phyloP scores from a whole-genome alignment of 2,329 filamentous ascomycete species.

The Aspergillus fumigatiaffinis region DNA sequence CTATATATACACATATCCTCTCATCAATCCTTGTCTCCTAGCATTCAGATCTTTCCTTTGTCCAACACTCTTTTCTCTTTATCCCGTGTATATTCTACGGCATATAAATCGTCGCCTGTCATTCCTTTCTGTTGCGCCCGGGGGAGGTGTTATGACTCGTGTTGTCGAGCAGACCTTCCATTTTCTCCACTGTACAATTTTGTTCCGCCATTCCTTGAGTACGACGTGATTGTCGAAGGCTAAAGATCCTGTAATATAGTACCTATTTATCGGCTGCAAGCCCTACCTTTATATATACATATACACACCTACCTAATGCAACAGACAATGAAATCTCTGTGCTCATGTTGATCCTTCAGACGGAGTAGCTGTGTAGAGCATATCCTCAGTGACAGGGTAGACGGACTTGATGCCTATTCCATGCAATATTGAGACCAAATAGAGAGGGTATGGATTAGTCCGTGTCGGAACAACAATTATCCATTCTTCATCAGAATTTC shows the following conservation, averaged over 20 bases:
- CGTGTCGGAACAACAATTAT: slow-evolving; percentile 23
- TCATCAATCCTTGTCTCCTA: slow-evolving; percentile 21
- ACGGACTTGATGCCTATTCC: not conserved
- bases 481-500: slow-evolving; percentile 29
- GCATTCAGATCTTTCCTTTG: slow-evolving; percentile 9
- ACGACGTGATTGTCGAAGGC: slow-evolving; percentile 19
- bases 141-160: not conserved
- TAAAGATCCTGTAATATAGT: slow-evolving; percentile 34
- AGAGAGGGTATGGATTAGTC: not conserved
- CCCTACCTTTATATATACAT: slow-evolving; percentile 21
- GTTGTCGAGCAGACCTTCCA: not conserved
- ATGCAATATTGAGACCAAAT: no score
- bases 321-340: slow-evolving; percentile 6
- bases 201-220: slow-evolving; percentile 15
- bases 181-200: slow-evolving; percentile 14
- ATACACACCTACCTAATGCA: slow-evolving; percentile 10
- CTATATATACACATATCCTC: slow-evolving; percentile 18
- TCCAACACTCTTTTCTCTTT: slow-evolving; percentile 14
- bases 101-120: slow-evolving; percentile 6
- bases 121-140: not conserved
- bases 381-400: not conserved
- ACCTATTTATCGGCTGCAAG: slow-evolving; percentile 8
- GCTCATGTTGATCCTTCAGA: not conserved
- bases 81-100: slow-evolving; percentile 3
- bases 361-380: not conserved